Percentiles rank a stretch among this genome's conserved stretches.
These are phyloP conservation scores for Cercospora janseana DNA, from an alignment of 2,329 filamentous ascomycete species.

Conservation along the genomic window DNA sequence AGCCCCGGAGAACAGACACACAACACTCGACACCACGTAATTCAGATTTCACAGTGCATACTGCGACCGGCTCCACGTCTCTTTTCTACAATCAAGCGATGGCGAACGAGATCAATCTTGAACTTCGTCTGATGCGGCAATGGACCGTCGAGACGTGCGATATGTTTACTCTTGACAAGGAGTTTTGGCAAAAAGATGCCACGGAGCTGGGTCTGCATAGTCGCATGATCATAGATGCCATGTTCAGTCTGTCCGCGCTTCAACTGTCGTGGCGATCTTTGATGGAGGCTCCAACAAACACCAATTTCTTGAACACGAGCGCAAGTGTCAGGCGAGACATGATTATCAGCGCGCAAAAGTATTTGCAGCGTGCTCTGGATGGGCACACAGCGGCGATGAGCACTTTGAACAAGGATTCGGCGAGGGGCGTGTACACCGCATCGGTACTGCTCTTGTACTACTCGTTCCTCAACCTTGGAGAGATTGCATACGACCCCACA, in stretches of 20 bases:
- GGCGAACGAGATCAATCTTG: constrained; percentile 21
- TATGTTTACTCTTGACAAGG: constrained; percentile 26
- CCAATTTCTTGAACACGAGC: neutral
- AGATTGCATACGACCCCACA: constrained; percentile 21
- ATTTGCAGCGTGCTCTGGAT: constrained; percentile 31
- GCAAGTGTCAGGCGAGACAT: constrained; percentile 20
- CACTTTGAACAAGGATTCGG: constrained; percentile 22
- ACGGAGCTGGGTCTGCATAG: constrained; percentile 30
- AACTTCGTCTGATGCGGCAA: constrained; percentile 31
- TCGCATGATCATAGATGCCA: constrained; percentile 28
- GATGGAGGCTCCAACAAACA: neutral
- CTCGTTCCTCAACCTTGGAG: constrained; percentile 29
- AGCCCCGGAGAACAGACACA: constrained; percentile 17
- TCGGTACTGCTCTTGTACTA: constrained; percentile 29
- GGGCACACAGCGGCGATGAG: constrained; percentile 25
- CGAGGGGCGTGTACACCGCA: constrained; percentile 28
- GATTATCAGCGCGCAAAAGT: constrained; percentile 27
- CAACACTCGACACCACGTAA: neutral
- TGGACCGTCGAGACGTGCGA: constrained; percentile 30
- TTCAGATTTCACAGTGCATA: neutral
- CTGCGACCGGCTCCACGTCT: neutral
- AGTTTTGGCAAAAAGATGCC: constrained; percentile 31
- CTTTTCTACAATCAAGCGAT: neutral
- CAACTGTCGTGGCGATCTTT: constrained; percentile 25
- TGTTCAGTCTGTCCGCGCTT: constrained; percentile 31